These are phyloP conservation scores for Dalbergia cochinchinensis DNA, from an alignment of 306 rosid species.

Conservation along the genomic window DNA sequence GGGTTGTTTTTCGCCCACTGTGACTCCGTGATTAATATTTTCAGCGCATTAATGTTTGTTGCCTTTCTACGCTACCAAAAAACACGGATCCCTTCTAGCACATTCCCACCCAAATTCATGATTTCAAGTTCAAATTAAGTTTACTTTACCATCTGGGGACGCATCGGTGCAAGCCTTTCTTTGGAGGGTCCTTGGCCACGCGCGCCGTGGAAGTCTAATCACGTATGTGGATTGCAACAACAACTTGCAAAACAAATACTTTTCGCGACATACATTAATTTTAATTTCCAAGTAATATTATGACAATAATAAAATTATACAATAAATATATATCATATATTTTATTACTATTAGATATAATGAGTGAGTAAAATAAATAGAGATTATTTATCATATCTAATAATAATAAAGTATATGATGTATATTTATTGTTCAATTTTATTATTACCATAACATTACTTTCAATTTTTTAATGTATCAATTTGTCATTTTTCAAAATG, in stretches of 20 bases:
- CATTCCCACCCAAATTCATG: not conserved
- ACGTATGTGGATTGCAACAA: not conserved
- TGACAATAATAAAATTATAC: too few relatives aligned
- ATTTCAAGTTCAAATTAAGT: not conserved
- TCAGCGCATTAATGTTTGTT: slow-evolving; percentile 57
- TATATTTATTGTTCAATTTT: too few relatives aligned
- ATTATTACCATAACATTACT: too few relatives aligned
- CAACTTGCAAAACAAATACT: not conserved
- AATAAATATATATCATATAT: too few relatives aligned
- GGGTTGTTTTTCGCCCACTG: slow-evolving; percentile 3
- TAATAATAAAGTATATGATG: too few relatives aligned
- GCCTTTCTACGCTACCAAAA: slow-evolving; percentile 59
- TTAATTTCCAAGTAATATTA: too few relatives aligned
- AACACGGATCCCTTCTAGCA: not conserved
- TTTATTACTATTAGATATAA: too few relatives aligned
- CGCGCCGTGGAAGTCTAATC: not conserved
- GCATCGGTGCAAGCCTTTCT: not conserved
- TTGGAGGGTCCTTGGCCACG: not conserved
- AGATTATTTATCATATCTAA: too few relatives aligned
- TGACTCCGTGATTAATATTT: not conserved
- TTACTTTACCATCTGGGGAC: not conserved
- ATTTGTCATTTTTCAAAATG: too few relatives aligned
- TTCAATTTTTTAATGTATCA: too few relatives aligned
- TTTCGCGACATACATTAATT: too few relatives aligned
- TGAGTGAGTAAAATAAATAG: too few relatives aligned